Conservation (phyloP, 2,329 filamentous ascomycete genomes). For the Kalaharituber pfeilii region DNA sequence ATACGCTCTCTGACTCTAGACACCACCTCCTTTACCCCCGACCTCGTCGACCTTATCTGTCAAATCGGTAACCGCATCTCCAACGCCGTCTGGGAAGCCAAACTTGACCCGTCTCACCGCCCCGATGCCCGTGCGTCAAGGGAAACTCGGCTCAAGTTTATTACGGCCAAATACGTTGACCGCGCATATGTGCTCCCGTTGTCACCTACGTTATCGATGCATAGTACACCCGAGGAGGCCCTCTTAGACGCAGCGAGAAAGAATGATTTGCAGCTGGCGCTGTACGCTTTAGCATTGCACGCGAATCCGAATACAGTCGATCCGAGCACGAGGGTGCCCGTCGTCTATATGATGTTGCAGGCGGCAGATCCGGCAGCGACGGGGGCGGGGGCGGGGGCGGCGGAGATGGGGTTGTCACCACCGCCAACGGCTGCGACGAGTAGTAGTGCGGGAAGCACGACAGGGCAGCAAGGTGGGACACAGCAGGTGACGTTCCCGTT, state of each 20-base stretch:
- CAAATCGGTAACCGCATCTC: conserved; percentile 85
- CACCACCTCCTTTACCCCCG: conserved; percentile 86
- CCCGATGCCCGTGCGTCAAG: conserved; percentile 60
- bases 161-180: conserved; percentile 87
- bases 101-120: conserved; percentile 55
- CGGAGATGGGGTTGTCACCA: conserved; percentile 18
- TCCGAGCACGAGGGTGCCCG: conserved; percentile 71
- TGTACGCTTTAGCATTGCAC: conserved; percentile 71
- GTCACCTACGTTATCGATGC: conserved; percentile 56
- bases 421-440: conserved; percentile 14
- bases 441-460: too few relatives aligned
- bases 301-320: conserved; percentile 79
- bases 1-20: conserved; percentile 88
- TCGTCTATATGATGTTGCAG: conserved; percentile 76
- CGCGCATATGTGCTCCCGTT: conserved; percentile 63
- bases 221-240: conserved; percentile 66
- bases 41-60: conserved; percentile 86
- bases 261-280: conserved; percentile 83
- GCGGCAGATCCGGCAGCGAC: conserved; percentile 69
- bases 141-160: conserved; percentile 84
- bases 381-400: conserved; percentile 28
- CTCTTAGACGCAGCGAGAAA: conserved; percentile 85
- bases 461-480: too few relatives aligned
- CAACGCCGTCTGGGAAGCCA: conserved; percentile 93
- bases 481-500: conserved; percentile 55